Conservation (phyloP, 2,329 filamentous ascomycete genomes). For the Talaromyces sp. region DNA sequence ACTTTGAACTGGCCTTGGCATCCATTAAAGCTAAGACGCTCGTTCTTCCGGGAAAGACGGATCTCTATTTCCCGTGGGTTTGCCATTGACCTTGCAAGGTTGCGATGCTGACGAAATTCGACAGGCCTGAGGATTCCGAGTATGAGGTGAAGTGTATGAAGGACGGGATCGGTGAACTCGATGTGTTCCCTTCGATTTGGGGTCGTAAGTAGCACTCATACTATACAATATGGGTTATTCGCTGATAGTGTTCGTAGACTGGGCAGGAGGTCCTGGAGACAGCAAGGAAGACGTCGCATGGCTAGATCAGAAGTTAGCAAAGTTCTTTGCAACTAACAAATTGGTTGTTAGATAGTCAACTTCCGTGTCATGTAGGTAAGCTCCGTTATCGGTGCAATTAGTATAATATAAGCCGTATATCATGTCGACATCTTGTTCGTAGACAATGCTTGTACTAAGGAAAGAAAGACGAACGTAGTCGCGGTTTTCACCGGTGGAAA, state of each 20-base stretch:
- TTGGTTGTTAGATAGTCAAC: neutral
- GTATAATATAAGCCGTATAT: neutral
- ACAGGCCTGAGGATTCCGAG: constrained; percentile 68
- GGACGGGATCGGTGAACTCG: constrained; percentile 52
- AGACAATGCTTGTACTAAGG: neutral
- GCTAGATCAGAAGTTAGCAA: constrained; percentile 59
- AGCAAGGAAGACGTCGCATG: constrained; percentile 66
- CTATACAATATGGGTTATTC: neutral
- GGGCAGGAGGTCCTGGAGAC: constrained; percentile 66
- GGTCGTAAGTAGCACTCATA: constrained; percentile 45
- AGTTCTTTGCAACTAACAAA: constrained; percentile 40
- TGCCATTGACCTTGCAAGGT: neutral
- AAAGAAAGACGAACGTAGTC: no score
- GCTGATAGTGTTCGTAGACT: constrained; percentile 33
- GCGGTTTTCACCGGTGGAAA: neutral
- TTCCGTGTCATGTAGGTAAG: neutral
- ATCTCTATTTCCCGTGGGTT: constrained; percentile 70
- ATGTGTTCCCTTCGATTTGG: constrained; percentile 58
- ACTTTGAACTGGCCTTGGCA: constrained; percentile 62
- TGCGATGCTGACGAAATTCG: constrained; percentile 6
- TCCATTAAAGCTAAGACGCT: constrained; percentile 68
- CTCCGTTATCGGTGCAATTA: neutral
- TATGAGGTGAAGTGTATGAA: constrained; percentile 64
- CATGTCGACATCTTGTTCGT: neutral
- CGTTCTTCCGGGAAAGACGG: constrained; percentile 66